Evolutionary conservation across 1,284 basidiomycete genomes (phyloP).

Genomic region (Leccinum olivaceoglutinosum): DNA sequence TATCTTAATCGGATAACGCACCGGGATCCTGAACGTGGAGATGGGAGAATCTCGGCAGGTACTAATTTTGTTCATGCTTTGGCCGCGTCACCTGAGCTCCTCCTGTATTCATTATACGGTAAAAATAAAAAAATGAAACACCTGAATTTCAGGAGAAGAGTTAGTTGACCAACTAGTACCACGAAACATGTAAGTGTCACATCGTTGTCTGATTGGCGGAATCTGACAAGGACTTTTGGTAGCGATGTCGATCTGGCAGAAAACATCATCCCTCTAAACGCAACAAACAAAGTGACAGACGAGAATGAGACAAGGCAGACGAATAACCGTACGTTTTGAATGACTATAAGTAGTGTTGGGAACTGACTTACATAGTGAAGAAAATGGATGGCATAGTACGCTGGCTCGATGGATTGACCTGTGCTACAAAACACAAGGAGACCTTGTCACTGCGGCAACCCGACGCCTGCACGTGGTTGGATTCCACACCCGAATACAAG

Average conservation of each 20-base stretch:
- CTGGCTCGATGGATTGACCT: constrained; percentile 5
- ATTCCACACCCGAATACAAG: neutral
- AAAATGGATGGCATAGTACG: neutral
- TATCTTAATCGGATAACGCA: neutral
- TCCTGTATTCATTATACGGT: neutral
- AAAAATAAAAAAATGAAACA: neutral
- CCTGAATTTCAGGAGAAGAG: neutral
- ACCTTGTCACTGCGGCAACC: neutral
- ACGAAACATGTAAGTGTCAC: neutral
- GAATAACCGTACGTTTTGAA: neutral
- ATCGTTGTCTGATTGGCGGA: neutral
- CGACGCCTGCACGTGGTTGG: neutral
- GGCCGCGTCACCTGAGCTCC: neutral
- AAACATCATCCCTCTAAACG: neutral
- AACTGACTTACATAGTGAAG: neutral
- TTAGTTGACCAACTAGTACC: neutral
- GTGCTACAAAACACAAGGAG: neutral
- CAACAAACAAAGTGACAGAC: neutral
- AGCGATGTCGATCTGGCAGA: neutral
- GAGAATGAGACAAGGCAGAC: neutral
- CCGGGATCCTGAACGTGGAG: neutral
- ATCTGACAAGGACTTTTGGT: neutral
- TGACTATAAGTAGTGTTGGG: neutral
- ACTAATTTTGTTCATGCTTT: neutral
- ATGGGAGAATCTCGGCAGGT: neutral